Evolutionary conservation across 768 basidiomycete genomes (phyloP), one percentile per base, ranked within the genome.

Genomic region (Russula lepida): DNA sequence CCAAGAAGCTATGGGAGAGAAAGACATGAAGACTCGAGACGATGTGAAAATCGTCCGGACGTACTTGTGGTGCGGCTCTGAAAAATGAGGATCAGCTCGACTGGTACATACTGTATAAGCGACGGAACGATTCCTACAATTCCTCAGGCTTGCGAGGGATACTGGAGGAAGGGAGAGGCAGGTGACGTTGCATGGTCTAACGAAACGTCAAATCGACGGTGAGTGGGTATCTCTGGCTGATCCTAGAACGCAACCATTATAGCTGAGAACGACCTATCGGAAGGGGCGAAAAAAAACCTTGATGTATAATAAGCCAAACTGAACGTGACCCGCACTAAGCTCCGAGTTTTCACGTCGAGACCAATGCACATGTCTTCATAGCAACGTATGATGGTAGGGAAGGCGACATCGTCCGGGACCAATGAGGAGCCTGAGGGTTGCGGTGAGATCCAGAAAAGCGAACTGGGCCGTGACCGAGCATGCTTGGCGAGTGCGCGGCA

Each of bases 61-160:
- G 13, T 60, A 60, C 59, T 9, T 21, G 59, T 19, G 59, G 44
- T 4, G 59, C 59, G 30, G 59, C 44, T 32, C 59, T 60, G 33
- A 35, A 37, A 23, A 28, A 48, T 21, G 35, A 28, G 3, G 23
- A 15, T 46, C 13, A 53, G 33, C 4, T 46, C 9, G 11, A 27
- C 44, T 13, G 30, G n/a, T 9, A 15, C 23, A n/a, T 1, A n/a
- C n/a, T n/a, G n/a, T n/a, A 11, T 2, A 23, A 47, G 12, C 3
- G 33, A 46, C 11, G 9, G 0, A 6, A 30, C 1, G 17, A 17
- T 39, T 9, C 39, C 25, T 17, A 59, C 58, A 59, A 15, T 23
- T 59, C 41, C 13, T 15, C 47, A 3, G n/a, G 2, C 19, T n/a
- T 3, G 19, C 39, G 2, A 19, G 19, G 7, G 17, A n/a, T n/a